phyloP scores from a whole-genome alignment of 2,329 filamentous ascomycete species.

The Arachnomyces sp. region DNA sequence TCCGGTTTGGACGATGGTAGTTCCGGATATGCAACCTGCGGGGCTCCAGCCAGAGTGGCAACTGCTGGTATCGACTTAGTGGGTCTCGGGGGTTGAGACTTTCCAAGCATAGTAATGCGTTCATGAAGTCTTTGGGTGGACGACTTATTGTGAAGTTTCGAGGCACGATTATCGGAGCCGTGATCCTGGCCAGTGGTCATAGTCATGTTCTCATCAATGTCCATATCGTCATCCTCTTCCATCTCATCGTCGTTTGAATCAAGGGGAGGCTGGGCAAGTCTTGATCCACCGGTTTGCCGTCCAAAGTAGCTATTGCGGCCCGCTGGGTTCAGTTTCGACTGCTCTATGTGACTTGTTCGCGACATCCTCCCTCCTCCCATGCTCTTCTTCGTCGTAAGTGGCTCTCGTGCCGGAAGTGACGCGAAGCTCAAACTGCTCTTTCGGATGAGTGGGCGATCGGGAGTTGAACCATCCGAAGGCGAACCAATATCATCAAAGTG shows the following conservation, averaged over 20 bases:
- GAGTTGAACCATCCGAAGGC: constrained; percentile 40
- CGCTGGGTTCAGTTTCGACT: constrained; percentile 33
- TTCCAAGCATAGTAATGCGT: constrained; percentile 69
- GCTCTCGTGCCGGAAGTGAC: constrained; percentile 82
- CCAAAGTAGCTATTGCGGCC: constrained; percentile 66
- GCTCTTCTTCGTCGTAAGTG: constrained; percentile 74
- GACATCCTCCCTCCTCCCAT: constrained; percentile 62
- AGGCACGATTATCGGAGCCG: constrained; percentile 42
- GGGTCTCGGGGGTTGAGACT: constrained; percentile 41
- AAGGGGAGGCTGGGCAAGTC: constrained; percentile 24
- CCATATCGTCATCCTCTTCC: constrained; percentile 38
- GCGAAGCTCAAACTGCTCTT: constrained; percentile 96
- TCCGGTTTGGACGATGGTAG: constrained; percentile 22
- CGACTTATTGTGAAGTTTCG: constrained; percentile 66
- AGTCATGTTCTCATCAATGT: constrained; percentile 46
- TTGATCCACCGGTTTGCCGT: constrained; percentile 57
- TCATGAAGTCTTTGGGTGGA: constrained; percentile 92
- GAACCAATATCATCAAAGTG: constrained; percentile 39
- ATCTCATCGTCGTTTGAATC: constrained; percentile 34
- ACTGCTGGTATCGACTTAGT: constrained; percentile 38
- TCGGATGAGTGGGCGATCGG: constrained; percentile 59
- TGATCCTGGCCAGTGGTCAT: constrained; percentile 42
- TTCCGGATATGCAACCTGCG: constrained; percentile 31
- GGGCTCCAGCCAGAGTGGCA: constrained; percentile 17
- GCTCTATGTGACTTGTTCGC: constrained; percentile 69